Evolutionary conservation across 345 rosid genomes (phyloP).

Genomic region (Linum usitatissimum): DNA sequence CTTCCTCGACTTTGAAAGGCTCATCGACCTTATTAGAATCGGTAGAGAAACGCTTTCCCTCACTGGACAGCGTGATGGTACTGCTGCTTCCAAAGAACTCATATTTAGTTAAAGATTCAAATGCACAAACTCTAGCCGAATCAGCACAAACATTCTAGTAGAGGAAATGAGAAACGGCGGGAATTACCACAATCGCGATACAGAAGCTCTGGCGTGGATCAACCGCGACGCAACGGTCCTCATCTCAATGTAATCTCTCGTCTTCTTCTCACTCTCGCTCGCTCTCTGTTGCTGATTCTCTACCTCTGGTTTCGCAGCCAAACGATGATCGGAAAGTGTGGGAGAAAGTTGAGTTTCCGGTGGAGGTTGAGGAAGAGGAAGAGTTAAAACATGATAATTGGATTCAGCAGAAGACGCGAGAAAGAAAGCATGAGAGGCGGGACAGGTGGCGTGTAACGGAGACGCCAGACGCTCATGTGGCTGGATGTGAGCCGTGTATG

Average conservation of each 20-base stretch:
- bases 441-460: slow-evolving; percentile 26
- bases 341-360: not conserved
- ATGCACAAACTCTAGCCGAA: not conserved
- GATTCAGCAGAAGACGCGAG: slow-evolving; percentile 1
- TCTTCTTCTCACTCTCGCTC: not conserved
- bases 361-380: not conserved
- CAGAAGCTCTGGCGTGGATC: slow-evolving; percentile 29
- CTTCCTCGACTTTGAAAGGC: slow-evolving; percentile 74
- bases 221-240: slow-evolving; percentile 32
- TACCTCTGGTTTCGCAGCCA: not conserved
- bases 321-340: not conserved
- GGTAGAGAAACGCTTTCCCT: slow-evolving; percentile 46
- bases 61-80: slow-evolving; percentile 23
- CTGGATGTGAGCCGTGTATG: slow-evolving; percentile 15
- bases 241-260: slow-evolving; percentile 17
- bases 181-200: slow-evolving; percentile 25
- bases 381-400: not conserved
- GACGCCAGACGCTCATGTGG: slow-evolving; percentile 24
- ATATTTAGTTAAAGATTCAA: not conserved
- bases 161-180: not conserved
- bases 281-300: not conserved
- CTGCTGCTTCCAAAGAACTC: slow-evolving; percentile 15
- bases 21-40: slow-evolving; percentile 74
- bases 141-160: not conserved
- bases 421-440: not conserved